phyloP scores from a whole-genome alignment of 768 basidiomycete species.

The Suillus decipiens region DNA sequence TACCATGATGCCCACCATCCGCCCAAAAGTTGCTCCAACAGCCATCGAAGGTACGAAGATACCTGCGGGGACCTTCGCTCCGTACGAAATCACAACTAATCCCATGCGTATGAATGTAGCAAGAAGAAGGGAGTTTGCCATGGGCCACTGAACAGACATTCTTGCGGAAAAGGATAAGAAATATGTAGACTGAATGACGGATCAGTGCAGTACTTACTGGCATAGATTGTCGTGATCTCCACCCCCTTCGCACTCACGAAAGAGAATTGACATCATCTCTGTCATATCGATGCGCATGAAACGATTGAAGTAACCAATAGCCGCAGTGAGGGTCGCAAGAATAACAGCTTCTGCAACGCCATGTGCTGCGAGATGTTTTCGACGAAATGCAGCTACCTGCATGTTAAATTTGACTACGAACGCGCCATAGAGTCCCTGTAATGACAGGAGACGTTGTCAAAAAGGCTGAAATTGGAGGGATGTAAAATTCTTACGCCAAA shows the following conservation, averaged over 20 bases:
- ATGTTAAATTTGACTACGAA: conserved; percentile 97
- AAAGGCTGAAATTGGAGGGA: conserved; percentile 5
- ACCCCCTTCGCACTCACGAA: conserved; percentile 94
- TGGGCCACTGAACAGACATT: conserved; percentile 88
- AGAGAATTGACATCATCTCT: conserved; percentile 90
- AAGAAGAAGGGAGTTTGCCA: conserved; percentile 89
- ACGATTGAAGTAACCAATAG: conserved; percentile 92
- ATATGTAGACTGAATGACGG: neutral
- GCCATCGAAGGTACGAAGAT: conserved; percentile 99
- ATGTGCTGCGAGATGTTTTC: conserved; percentile 82
- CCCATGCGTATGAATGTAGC: conserved; percentile 88
- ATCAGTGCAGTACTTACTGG: conserved; percentile 65
- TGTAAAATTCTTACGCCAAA: conserved; percentile 71
- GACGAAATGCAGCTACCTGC: conserved; percentile 91
- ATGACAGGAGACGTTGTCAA: conserved; percentile 7
- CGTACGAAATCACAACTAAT: conserved; percentile 91
- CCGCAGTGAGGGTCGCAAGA: conserved; percentile 84
- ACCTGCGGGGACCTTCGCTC: conserved; percentile 94
- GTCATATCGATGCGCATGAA: conserved; percentile 98
- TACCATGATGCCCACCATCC: conserved; percentile 96
- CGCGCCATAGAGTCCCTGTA: conserved; percentile 93
- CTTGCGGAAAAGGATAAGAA: conserved; percentile 41
- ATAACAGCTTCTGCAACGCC: conserved; percentile 88
- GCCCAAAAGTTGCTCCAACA: conserved; percentile 93
- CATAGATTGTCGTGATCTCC: conserved; percentile 90